Conservation (phyloP, 768 basidiomycete species). For the Neoboletus magnificus region DNA sequence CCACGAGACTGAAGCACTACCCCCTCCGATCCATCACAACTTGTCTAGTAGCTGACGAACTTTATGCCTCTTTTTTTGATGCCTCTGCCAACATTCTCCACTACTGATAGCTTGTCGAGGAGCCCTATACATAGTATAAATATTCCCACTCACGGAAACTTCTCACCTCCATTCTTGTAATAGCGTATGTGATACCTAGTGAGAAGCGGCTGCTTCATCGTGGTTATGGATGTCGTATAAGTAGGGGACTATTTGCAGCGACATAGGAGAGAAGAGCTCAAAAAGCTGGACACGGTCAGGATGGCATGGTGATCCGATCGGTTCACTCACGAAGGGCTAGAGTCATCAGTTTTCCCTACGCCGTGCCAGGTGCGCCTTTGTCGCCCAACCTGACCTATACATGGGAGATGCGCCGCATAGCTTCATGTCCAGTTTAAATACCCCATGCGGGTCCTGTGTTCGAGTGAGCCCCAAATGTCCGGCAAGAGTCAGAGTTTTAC, state of each 20-base stretch:
- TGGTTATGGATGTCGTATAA: no score
- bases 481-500: not conserved
- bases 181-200: not conserved
- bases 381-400: not conserved
- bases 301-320: not conserved
- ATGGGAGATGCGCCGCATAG: not conserved
- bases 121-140: not conserved
- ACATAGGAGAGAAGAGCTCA: not conserved
- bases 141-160: not conserved
- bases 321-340: not conserved
- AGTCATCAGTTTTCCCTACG: not conserved
- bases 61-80: not conserved
- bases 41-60: constrained; percentile 5
- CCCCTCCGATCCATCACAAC: not conserved
- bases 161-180: not conserved
- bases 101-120: not conserved
- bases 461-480: not conserved
- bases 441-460: not conserved
- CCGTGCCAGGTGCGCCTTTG: not conserved
- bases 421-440: not conserved
- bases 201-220: not conserved
- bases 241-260: no score
- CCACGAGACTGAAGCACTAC: not conserved
- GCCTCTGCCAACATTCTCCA: no score
- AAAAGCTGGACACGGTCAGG: not conserved